Conservation (phyloP, 208 protist species). For the Histomonas meleagridis region DNA sequence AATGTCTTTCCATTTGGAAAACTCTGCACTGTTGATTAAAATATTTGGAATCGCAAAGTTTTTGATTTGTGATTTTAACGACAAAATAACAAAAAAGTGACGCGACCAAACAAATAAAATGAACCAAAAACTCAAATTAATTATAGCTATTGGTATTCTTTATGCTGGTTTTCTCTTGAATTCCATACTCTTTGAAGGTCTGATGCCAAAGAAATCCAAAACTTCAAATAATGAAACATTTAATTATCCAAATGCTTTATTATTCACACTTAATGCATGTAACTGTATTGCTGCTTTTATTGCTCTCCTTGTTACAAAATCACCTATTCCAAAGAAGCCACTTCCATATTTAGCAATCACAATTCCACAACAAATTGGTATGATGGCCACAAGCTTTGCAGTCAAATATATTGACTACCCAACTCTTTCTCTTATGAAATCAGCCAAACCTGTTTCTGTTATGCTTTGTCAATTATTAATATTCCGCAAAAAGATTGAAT, state of each 20-base stretch:
- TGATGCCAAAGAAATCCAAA: background rate
- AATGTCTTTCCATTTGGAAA: too few species aligned
- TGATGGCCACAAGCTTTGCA: background rate
- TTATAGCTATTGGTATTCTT: background rate
- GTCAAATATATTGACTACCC: background rate
- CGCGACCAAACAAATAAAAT: too few species aligned
- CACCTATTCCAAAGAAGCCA: background rate
- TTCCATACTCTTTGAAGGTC: background rate
- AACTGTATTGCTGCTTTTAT: background rate
- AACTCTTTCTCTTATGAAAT: background rate
- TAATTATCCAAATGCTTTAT: background rate
- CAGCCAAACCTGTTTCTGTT: constrained; percentile 19
- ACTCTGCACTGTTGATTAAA: too few species aligned
- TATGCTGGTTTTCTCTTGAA: background rate
- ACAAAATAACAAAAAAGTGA: too few species aligned
- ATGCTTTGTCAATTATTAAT: background rate
- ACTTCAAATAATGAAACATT: background rate
- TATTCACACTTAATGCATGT: background rate
- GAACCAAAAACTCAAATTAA: background rate
- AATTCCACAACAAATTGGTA: background rate
- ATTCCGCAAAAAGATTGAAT: background rate
- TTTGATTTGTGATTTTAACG: too few species aligned
- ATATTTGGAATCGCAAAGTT: too few species aligned
- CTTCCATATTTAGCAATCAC: background rate
- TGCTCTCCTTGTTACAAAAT: background rate